These are phyloP conservation scores for Achaetomiella virescens DNA, from an alignment of 495 filamentous ascomycete genomes.

Conservation along the genomic window DNA sequence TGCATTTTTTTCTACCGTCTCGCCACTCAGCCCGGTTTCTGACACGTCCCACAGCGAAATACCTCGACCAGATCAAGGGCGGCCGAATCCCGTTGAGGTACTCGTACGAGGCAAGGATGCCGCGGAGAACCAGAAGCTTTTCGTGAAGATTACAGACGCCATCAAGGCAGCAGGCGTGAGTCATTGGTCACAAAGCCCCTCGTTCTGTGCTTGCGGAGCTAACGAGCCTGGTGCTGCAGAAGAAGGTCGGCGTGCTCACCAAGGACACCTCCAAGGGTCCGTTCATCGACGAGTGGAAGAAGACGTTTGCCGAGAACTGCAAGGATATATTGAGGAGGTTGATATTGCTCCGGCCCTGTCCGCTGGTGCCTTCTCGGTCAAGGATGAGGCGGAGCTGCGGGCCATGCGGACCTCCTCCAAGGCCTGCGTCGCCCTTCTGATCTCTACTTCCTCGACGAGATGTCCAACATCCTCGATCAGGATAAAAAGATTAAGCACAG, in stretches of 20 bases:
- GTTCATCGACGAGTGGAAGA: conserved; percentile 95
- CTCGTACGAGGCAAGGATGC: conserved; percentile 84
- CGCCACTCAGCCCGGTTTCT: conserved; percentile 6
- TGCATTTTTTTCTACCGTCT: not conserved
- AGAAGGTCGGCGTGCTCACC: conserved; percentile 78
- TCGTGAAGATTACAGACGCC: conserved; percentile 69
- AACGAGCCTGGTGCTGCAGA: conserved; percentile 43
- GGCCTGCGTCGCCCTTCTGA: conserved; percentile 86
- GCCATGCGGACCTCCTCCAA: conserved; percentile 88
- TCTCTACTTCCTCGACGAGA: conserved; percentile 95
- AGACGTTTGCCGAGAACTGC: conserved; percentile 62
- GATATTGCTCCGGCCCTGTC: conserved; percentile 82
- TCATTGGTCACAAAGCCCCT: conserved; percentile 20
- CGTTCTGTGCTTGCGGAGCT: conserved; percentile 1
- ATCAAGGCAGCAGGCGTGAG: conserved; percentile 86
- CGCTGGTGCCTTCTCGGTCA: conserved; percentile 77
- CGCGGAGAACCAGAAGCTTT: conserved; percentile 80
- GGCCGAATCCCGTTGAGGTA: conserved; percentile 85
- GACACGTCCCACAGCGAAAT: conserved; percentile 59
- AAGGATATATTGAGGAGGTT: conserved; percentile 83
- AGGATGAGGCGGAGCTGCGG: conserved; percentile 92
- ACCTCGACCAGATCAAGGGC: conserved; percentile 85
- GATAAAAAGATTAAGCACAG: conserved; percentile 95
- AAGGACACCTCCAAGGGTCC: conserved; percentile 82
- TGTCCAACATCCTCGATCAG: conserved; percentile 88